Base-by-base conservation (phyloP, 2,329 filamentous ascomycete genomes). In the Fusarium tjaetaba region DNA sequence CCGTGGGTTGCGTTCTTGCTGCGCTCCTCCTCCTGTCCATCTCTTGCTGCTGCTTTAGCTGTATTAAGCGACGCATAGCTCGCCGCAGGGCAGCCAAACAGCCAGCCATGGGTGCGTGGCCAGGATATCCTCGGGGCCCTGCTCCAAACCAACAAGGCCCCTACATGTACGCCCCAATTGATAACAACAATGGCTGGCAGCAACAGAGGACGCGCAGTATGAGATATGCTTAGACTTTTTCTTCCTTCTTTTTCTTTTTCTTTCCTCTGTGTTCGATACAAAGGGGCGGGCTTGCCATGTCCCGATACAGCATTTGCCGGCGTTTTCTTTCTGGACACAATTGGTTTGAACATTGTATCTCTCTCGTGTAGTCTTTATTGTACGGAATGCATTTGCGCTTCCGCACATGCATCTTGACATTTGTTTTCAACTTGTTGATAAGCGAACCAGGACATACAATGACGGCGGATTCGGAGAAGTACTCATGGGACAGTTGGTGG, bases 1-100 rank as follows among this genome's bases (percentile, higher is more conserved):
- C 93, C 30, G 85, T 98, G 16, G 89, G 88, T 10, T 85, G 86
- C 52, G 92, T 90, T 16, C 85, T 97, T 22, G 96, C 94, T 53
- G 90, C 88, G 11, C 85, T 98, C 11, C 77, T 97, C 11, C 79
- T 97, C 24, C 80, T 97, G 51, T 86, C 88, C 39, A 84, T 98
- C 57, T 74, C 92, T 16, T 88, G 88, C 79, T 97, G 94, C 83
- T 87, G 91, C 76, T 83, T 87, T 68, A 87, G 86, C 75, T 88
- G 77, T 77, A 75, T 81, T 70, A 70, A 79, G n/a, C 76, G 79
- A 22, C 72, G 76, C 28, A 57, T 69, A 11, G 61, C 71, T 52
- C 74, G 73, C n/a, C 71, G 77, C 51, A 78, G 70, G 52, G 67
- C 68, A 38, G 65, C 75, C 39, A 81, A 79, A 65, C 73, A 73